Conservation (phyloP, 2,329 filamentous ascomycete genomes). For the Zasmidium citrigriseum region DNA sequence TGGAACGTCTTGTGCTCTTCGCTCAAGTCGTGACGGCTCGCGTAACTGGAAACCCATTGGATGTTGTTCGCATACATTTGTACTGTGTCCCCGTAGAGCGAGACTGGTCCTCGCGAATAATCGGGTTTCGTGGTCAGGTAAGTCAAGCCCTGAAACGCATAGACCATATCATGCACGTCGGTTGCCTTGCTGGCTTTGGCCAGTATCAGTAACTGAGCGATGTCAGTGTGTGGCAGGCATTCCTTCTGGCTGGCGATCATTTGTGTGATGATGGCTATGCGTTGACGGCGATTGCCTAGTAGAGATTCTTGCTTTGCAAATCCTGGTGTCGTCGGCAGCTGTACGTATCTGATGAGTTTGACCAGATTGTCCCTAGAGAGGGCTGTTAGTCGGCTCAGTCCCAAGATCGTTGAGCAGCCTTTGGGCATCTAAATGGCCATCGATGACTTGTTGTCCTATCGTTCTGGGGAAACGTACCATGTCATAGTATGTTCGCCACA, state of each 20-base stretch:
- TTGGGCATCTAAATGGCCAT: too few relatives aligned
- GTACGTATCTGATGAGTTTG: conserved; percentile 27
- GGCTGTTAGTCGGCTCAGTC: too few relatives aligned
- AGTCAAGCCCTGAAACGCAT: conserved; percentile 32
- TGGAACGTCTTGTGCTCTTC: conserved; percentile 28
- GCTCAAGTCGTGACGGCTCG: conserved; percentile 23
- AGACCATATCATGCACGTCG: conserved; percentile 33
- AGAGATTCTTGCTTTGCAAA: conserved; percentile 32
- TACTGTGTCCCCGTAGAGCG: conserved; percentile 29
- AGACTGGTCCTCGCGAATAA: conserved; percentile 23
- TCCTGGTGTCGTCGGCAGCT: conserved; percentile 17
- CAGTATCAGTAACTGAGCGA: conserved; percentile 33
- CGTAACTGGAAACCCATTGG: conserved; percentile 26
- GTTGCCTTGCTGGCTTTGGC: conserved; percentile 33
- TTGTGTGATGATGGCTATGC: conserved; percentile 34
- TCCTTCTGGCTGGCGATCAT: conserved; percentile 32
- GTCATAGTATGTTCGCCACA: conserved; percentile 15
- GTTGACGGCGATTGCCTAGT: conserved; percentile 32
- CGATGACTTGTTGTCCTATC: too few relatives aligned
- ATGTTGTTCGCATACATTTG: conserved; percentile 31
- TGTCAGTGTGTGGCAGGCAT: conserved; percentile 29
- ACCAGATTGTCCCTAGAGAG: conserved; percentile 30
- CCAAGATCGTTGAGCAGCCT: conserved; percentile 5
- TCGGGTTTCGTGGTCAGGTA: conserved; percentile 27
- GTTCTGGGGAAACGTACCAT: not conserved